A percentile compares a stretch with the other conserved stretches of the same genome.
Evolutionary conservation across 345 rosid genomes (phyloP).

Genomic region (Ceriops zippeliana): DNA sequence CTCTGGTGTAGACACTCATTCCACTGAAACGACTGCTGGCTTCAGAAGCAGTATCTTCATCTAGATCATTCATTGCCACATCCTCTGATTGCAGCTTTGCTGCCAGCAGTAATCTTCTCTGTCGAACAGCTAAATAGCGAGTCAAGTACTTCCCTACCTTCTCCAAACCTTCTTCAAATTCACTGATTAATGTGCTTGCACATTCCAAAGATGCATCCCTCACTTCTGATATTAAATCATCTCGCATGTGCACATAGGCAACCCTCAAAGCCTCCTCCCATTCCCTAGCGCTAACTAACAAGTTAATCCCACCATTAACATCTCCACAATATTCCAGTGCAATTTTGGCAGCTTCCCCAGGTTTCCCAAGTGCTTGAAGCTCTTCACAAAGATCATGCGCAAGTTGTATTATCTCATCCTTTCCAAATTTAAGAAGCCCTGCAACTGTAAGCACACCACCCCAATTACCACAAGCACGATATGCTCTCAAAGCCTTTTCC

Average conservation of each 20-base stretch:
- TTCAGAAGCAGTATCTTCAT: slow-evolving; percentile 90
- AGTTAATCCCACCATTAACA: slow-evolving; percentile 55
- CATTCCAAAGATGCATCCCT: slow-evolving; percentile 71
- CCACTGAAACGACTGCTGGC: slow-evolving; percentile 86
- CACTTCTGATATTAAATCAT: slow-evolving; percentile 57
- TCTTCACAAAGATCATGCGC: slow-evolving; percentile 90
- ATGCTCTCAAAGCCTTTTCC: slow-evolving; percentile 84
- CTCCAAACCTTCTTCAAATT: slow-evolving; percentile 77
- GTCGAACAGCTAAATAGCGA: slow-evolving; percentile 94
- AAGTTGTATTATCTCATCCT: slow-evolving; percentile 61
- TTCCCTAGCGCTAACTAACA: slow-evolving; percentile 76
- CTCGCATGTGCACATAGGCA: slow-evolving; percentile 63
- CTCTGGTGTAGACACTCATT: slow-evolving; percentile 90
- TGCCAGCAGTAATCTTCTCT: slow-evolving; percentile 82
- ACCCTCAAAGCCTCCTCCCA: slow-evolving; percentile 97
- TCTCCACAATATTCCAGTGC: slow-evolving; percentile 83
- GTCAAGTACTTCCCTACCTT: slow-evolving; percentile 89
- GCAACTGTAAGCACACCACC: slow-evolving; percentile 82
- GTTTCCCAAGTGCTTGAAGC: slow-evolving; percentile 89
- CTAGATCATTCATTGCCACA: slow-evolving; percentile 57
- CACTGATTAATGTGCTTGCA: slow-evolving; percentile 53
- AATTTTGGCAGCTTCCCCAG: slow-evolving; percentile 90
- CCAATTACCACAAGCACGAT: slow-evolving; percentile 87
- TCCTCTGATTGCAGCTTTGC: slow-evolving; percentile 85
- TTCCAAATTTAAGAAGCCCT: slow-evolving; percentile 69